These are phyloP conservation scores for Ceratocystis cacaofunesta DNA, from an alignment of 2,329 filamentous ascomycete genomes.

Conservation along the genomic window DNA sequence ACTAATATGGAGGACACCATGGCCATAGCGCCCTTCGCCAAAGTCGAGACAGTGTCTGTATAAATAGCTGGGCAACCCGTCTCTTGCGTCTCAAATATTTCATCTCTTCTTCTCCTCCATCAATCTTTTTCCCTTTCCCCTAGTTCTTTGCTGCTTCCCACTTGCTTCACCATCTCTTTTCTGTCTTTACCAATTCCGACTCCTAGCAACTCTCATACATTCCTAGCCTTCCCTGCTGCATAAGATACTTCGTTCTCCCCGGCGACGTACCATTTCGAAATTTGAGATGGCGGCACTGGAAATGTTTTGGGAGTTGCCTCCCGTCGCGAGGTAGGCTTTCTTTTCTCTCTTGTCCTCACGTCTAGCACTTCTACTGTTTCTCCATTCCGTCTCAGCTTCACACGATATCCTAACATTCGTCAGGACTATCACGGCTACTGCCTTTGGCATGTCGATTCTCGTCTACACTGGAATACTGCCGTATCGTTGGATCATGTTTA, in stretches of 20 bases:
- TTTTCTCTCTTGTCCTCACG: background rate
- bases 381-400: slow-evolving; percentile 18
- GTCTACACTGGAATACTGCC: slow-evolving; percentile 42
- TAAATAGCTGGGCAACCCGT: slow-evolving; percentile 18
- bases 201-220: slow-evolving; percentile 9
- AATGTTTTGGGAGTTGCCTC: slow-evolving; percentile 29
- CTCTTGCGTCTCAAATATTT: slow-evolving; percentile 16
- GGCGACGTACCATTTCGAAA: slow-evolving; percentile 16
- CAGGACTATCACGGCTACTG: slow-evolving; percentile 51
- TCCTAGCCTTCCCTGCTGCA: background rate
- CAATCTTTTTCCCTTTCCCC: background rate
- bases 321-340: slow-evolving; percentile 29
- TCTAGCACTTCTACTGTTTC: background rate
- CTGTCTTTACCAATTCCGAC: slow-evolving; percentile 16
- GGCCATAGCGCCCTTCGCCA: background rate
- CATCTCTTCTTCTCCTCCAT: background rate
- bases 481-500: slow-evolving; percentile 37
- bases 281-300: slow-evolving; percentile 19
- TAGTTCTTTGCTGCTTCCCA: slow-evolving; percentile 5
- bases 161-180: slow-evolving; percentile 18
- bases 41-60: slow-evolving; percentile 12
- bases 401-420: slow-evolving; percentile 15
- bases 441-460: slow-evolving; percentile 45
- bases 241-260: background rate
- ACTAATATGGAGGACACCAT: slow-evolving; percentile 5